Evolutionary conservation across 2,329 filamentous ascomycete genomes (phyloP), one percentile per base, ranked within the genome.

Genomic region (Incumbomyces lentus): DNA sequence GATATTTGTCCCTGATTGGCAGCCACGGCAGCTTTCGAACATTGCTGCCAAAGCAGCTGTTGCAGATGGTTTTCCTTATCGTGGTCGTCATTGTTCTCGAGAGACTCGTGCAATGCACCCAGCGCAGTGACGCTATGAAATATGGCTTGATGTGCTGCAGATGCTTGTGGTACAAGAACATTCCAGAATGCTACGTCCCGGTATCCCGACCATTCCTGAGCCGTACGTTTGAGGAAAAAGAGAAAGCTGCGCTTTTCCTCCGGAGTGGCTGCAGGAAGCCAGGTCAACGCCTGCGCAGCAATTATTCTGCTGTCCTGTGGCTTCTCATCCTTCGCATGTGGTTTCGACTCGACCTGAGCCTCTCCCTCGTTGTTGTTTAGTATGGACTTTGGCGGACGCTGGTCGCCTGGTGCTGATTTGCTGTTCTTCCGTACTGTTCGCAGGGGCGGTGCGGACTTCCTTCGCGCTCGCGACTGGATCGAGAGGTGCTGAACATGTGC

Each of bases 121-220:
- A 61, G 44, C 7, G 59, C 59, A 19, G 61, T 55, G 42, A 60
- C 52, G 8, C 57, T 54, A 47, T 62, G 58, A 45, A 59, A 59
- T 16, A 62, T 52, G 1, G 58, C 56, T 29, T 52, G 58, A 39
- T 61, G 58, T 10, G 57, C 50, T 34, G 60, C 58, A 29, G 54
- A 59, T 11, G 58, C 57, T 40, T 60, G 60, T 40, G 60, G 52
- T 7, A 62, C 56, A 2, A 60, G 40, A 14, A 55, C 52, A 40
- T 53, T 59, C 59, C 59, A 62, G 34, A 62, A 61, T 11, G 49
- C 43, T 10, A 52, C 53, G 44, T 55, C 53, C 16, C 49, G 49
- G 47, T 52, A 55, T 19, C 53, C 53, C 10, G 53, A 55, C 53
- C 53, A 55, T 36, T 55, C 51, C 30, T 52, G 53, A 3, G 47